Evolutionary conservation across 139 green algal species (phyloP).

Genomic region (Picochlorum costavermella): DNA sequence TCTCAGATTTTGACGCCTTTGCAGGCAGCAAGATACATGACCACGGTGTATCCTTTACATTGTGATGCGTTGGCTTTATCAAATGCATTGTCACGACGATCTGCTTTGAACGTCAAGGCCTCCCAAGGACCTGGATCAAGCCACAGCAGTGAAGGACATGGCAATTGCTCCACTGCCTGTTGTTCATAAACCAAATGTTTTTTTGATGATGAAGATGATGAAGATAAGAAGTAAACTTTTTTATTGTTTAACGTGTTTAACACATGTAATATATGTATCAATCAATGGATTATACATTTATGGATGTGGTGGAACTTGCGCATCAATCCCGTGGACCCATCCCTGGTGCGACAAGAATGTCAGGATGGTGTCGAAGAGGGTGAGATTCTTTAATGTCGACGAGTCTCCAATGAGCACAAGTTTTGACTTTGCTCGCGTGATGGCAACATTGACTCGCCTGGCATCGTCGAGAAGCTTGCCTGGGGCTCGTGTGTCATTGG

Average conservation of each 20-base stretch:
- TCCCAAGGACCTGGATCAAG: too few relatives aligned
- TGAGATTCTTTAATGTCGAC: constrained; percentile 35
- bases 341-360: neutral
- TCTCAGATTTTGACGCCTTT: constrained; percentile 13
- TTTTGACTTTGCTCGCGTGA: constrained; percentile 80
- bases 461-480: constrained; percentile 69
- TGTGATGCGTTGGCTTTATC: constrained; percentile 31
- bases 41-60: constrained; percentile 23
- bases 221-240: constrained; percentile 12
- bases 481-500: constrained; percentile 39
- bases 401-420: constrained; percentile 64
- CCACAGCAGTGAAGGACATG: neutral
- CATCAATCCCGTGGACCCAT: constrained; percentile 1
- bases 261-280: too few relatives aligned
- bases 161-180: too few relatives aligned
- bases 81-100: constrained; percentile 9
- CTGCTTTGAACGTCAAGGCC: too few relatives aligned
- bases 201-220: neutral
- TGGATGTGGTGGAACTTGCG: neutral
- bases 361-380: constrained; percentile 31
- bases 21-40: constrained; percentile 26
- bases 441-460: constrained; percentile 85
- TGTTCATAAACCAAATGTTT: neutral
- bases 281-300: too few relatives aligned
- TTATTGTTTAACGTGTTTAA: neutral